Base-by-base conservation (phyloP, 306 rosid genomes). In the Carpinus fangiana region DNA sequence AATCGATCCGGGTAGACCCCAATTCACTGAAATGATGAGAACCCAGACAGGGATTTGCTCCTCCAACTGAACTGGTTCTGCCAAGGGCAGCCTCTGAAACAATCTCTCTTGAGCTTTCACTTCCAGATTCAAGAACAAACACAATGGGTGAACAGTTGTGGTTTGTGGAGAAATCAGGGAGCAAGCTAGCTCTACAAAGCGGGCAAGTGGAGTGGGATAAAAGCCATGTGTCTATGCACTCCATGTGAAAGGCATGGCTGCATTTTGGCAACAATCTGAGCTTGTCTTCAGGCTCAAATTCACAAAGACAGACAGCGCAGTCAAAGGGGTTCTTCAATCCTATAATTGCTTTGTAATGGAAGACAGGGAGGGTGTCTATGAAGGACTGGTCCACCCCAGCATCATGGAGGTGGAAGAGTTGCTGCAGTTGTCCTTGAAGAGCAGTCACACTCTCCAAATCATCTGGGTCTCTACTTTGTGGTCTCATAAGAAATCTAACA, bases 131-230 rank as follows among this genome's bases (percentile, higher is more conserved):
- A 0, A 95, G 93, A 74, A 96, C 94, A 80, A 90, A 86, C 74
- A 96, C 96, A 76, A 91, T 59, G 0, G 99, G 98, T 0, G 97
- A 85, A 60, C 83, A 67, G 56, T 18, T 67, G 20, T 65, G 73
- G 82, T 68, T 84, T 0, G 87, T 67, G 0, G 91, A 80, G 82
- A 90, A 86, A 45, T 90, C 97, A 36, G 91, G 94, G 6, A 93
- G 85, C 83, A 96, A 83, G 77, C 72, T 82, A 20, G 89, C 90
- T 90, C 99, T 82, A 74, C 99, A 96, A 41, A 96, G 82, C 74
- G 99, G 99, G 79, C 99, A 96, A 73, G 97, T 96, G 60, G 97
- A 96, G 78, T 96, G 98, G 45, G 98, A 96, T 80, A 96, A 77
- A 21, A 96, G 97, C 99, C 99, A 96, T 0, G 97, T 93, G 59